phyloP scores from a whole-genome alignment of 306 rosid species.

The Castanopsis chinensis region DNA sequence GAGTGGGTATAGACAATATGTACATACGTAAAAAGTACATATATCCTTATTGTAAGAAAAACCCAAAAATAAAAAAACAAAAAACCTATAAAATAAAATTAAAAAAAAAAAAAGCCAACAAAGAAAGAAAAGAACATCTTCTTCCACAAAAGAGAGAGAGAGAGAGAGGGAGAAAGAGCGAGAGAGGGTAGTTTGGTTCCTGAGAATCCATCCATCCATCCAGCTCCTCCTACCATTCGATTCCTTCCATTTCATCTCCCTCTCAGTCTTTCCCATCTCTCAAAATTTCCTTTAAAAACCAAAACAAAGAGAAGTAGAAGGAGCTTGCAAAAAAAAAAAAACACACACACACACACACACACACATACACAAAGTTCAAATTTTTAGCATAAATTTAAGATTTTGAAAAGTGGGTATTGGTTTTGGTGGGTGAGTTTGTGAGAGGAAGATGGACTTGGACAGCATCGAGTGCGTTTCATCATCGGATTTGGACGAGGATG shows the following conservation, averaged over 20 bases:
- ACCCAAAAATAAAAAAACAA: neutral
- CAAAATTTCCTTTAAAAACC: neutral
- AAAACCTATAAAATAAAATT: slow-evolving; percentile 7
- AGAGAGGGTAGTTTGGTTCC: slow-evolving; percentile 36
- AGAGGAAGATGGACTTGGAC: slow-evolving; percentile 43
- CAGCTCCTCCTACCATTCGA: neutral
- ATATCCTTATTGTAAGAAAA: no score
- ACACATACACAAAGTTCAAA: neutral
- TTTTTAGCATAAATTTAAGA: no score
- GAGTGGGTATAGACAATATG: no score
- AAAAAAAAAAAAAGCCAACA: slow-evolving; percentile 25
- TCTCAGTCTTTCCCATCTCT: neutral
- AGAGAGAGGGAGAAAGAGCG: neutral
- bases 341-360: no score
- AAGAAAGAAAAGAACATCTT: slow-evolving; percentile 61
- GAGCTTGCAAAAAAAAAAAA: neutral
- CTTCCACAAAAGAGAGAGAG: slow-evolving; percentile 22
- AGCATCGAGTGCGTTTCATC: slow-evolving; percentile 55
- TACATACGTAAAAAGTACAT: no score
- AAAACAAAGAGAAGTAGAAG: neutral
- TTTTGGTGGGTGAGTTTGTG: neutral
- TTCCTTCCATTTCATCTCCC: neutral
- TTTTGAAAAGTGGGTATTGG: neutral
- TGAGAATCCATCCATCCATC: slow-evolving; percentile 32
- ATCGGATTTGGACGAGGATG: slow-evolving; percentile 58